Base-by-base conservation (phyloP, 2,329 filamentous ascomycete species). In the Monilinia fructicola region DNA sequence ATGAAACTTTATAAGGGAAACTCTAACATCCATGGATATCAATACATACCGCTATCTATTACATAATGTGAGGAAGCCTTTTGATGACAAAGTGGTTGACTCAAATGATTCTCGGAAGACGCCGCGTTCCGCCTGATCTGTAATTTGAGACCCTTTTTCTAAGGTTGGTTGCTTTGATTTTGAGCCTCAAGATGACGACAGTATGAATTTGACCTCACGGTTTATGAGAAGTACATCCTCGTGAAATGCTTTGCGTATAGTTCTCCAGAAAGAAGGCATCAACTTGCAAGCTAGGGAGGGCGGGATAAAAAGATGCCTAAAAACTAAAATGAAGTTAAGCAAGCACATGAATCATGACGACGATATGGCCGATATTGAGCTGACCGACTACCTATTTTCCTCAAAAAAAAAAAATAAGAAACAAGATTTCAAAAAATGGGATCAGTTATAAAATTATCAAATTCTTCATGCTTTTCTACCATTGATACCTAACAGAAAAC, bases 401-500 rank as follows among this genome's bases (percentile, higher is more conserved):
- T 35, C 31, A 35, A 35, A 35, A 31, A 31, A 31, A 31, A 31
- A 11, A n/a, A 26, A 23, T 16, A 26, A n/a, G 44, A 61, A 50
- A 26, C n/a, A 3, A 50, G 16, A 52, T 18, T n/a, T 9, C 28
- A 21, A 38, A 38, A 40, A 38, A 26, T 23, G 46, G 12, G 31
- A 35, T 35, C 28, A 35, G 21, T 59, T 50, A n/a, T 50, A 26
- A 60, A 50, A 61, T 61, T 61, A 61, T 38, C 58, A 61, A 60
- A 61, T 52, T 50, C 58, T 61, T 61, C 44, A 50, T 50, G 58
- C 58, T 61, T 61, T 61, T 61, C 44, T 61, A 61, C 46, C 48
- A 65, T 23, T 65, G 55, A 65, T 65, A 65, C 60, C 64, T 61
- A 65, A 61, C 12, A 42, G 56, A 31, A 18, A 62, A 44, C 64